These are phyloP conservation scores for Hirschfeldia incana DNA, from an alignment of 345 rosid genomes.

Conservation along the genomic window DNA sequence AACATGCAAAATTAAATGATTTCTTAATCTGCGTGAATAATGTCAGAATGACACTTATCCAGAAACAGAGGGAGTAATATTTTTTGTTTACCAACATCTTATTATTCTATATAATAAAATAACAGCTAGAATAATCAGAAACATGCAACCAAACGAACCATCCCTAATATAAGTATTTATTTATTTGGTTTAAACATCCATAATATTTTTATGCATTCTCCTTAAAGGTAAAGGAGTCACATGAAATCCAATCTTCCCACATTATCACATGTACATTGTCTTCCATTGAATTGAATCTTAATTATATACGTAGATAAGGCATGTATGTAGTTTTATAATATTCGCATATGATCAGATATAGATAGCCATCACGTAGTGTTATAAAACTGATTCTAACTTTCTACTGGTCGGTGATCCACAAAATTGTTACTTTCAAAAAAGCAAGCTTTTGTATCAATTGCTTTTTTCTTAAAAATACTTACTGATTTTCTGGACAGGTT, in stretches of 20 bases:
- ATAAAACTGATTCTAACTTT: slow-evolving; percentile 23
- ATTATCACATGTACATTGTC: slow-evolving; percentile 58
- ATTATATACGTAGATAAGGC: neutral
- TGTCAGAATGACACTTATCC: no score
- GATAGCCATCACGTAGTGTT: neutral
- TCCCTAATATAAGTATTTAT: slow-evolving; percentile 19
- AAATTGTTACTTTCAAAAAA: neutral
- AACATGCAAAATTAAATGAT: no score
- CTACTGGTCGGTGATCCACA: slow-evolving; percentile 2
- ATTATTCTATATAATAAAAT: slow-evolving; percentile 1
- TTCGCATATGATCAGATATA: neutral
- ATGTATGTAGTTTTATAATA: neutral
- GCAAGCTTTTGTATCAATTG: neutral
- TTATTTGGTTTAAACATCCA: no score
- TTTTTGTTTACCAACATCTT: neutral
- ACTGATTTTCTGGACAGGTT: slow-evolving; percentile 42
- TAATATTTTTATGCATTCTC: slow-evolving; percentile 38
- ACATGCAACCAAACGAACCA: slow-evolving; percentile 31
- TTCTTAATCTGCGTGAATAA: no score
- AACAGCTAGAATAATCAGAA: slow-evolving; percentile 11
- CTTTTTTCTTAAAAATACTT: neutral
- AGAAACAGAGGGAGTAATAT: no score
- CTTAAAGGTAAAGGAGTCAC: slow-evolving; percentile 38
- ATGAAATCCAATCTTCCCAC: slow-evolving; percentile 63
- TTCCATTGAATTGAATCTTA: neutral